Percentiles rank a stretch among this genome's conserved stretches.
Conservation (phyloP, 352 stramenopile genomes). For the Discostella stelligera region DNA sequence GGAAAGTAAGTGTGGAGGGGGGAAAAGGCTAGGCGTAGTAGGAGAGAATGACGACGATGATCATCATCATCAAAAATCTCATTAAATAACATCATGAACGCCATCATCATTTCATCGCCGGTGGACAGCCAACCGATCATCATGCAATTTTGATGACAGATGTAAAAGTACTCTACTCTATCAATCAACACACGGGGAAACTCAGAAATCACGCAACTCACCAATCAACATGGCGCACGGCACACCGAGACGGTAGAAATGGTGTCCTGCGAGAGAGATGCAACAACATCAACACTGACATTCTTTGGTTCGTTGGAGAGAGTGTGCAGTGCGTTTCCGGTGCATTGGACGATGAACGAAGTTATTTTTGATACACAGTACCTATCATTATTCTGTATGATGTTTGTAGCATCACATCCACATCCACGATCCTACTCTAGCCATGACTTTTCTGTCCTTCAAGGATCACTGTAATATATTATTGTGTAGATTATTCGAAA, state of each 20-base stretch:
- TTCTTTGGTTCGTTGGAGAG: background rate
- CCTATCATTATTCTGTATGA: no score
- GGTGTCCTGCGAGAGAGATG: background rate
- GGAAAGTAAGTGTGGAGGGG: conserved; percentile 32
- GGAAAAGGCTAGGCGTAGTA: conserved; percentile 28
- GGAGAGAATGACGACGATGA: background rate
- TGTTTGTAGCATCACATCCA: no score
- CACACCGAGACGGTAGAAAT: background rate
- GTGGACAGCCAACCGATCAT: background rate
- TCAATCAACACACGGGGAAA: background rate
- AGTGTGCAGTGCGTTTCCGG: background rate
- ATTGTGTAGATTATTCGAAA: no score
- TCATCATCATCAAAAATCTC: background rate
- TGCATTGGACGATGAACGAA: background rate
- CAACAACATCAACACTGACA: background rate
- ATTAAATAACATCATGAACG: background rate
- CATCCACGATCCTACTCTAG: no score
- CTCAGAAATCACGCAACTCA: background rate
- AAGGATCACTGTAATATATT: no score
- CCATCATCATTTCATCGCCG: no score
- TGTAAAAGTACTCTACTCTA: background rate
- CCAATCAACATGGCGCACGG: background rate
- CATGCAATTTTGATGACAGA: no score
- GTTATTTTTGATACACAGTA: background rate
- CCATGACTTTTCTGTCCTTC: no score